Evolutionary conservation across 2,329 filamentous ascomycete species (phyloP), one percentile per base, ranked within the genome.

Genomic region (Curvularia spicifera): DNA sequence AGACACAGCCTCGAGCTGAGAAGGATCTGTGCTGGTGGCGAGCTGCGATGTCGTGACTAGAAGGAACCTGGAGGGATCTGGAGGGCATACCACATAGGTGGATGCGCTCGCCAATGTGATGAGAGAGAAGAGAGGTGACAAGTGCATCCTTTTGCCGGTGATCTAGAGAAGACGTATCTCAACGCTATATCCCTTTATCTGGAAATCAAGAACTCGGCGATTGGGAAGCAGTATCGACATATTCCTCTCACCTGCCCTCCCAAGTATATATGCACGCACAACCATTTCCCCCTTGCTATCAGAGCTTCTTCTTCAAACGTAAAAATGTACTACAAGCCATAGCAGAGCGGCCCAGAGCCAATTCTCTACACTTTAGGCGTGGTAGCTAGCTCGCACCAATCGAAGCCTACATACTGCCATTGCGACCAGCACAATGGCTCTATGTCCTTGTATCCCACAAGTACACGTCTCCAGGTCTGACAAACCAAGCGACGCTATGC

Each of bases 31-130:
- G 7, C 61, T 61, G 5, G 66, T 40, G 22, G 62, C 51, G 33
- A 64, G 53, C 51, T 74, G 72, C 45, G 71, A 59, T 15, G 78
- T 76, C 2, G 78, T 79, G n/a, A 79, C 75, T 57, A 80, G 75
- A 56, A 75, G 70, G 71, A 79, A 78, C 54, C 72, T 60, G 40
- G 58, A 65, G 29, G 65, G 57, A 12, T 64, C 45, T 26, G 65
- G 57, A 2, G 63, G 64, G 3, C 64, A 57, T 9, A 68, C 65
- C 3, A 59, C 22, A 24, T 48, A 46, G 1, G 65, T 10, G 4
- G 61, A 44, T 9, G 57, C 45, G 26, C 51, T 48, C 5, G 56
- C 42, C 2, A 56, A 20, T 9, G 54, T 40, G 5, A 67, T 22
- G n/a, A 65, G 33, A 10, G 33, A 33, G 12, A 45, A 40, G 10